Base-by-base conservation (phyloP, 306 rosid species). In the Inga oerstediana region DNA sequence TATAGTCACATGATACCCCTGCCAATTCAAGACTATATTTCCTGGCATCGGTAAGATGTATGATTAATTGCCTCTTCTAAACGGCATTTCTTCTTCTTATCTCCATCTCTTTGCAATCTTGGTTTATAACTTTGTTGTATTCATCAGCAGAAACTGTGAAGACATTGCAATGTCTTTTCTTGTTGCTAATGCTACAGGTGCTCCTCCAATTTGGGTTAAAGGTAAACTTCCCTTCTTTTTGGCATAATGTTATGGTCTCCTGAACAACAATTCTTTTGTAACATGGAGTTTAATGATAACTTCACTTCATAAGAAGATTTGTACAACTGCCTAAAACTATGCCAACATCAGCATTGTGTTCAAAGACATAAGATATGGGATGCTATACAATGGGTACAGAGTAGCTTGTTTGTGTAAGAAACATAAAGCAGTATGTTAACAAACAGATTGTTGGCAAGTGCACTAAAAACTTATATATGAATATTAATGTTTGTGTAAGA, bases 171-270 rank as follows among this genome's bases (percentile, higher is more conserved):
- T 88, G 91, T 88, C 93, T 65, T 84, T 91, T 75, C 88, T 89
- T 37, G 80, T 91, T 78, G 89, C 89, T 58, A 89, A 89, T 85
- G 82, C 88, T 69, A 88, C 89, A 4, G 44, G 85, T 61, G 86
- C 89, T 86, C 88, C 95, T 78, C 91, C 90, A 27, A 72, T 89
- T 79, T 91, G 93, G 93, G 91, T 91, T 56, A 80, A 88, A 88
- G 91, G 95, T 89, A 85, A 85, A 32, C 30, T 72, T 19, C 37
- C 59, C 39, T 86, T 20, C 69, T 71, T 20, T 54, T 66, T 49
- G 17, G 32, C 49, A 7, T 70, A 20, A 10, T 70, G 48, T 41
- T 68, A 1, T 35, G 72, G 24, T 67, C 46, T 67, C 44, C 13
- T 37, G 49, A 10, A 10, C 49, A 37, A 20, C 30, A 17, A 69